phyloP scores from a whole-genome alignment of 208 protist genomes.

The Trypanosoma scelopori region DNA sequence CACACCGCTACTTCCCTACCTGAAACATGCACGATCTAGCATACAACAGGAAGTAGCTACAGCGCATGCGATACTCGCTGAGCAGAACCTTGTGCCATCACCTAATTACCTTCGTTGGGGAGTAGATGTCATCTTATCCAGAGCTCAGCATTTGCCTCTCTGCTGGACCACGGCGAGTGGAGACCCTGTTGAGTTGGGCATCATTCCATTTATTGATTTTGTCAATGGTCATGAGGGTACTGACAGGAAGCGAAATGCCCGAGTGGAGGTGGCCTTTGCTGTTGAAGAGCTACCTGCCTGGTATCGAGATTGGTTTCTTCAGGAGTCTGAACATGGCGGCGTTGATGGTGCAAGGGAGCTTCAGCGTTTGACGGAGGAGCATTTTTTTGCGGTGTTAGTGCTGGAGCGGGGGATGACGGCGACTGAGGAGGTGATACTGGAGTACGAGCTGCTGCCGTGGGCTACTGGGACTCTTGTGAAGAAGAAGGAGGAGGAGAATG shows the following conservation, averaged over 20 bases:
- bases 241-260: conserved; percentile 53
- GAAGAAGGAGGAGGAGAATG: conserved; percentile 25
- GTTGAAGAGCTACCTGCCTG: conserved; percentile 69
- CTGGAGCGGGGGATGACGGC: conserved; percentile 48
- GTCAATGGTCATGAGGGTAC: conserved; percentile 60
- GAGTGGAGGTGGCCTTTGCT: conserved; percentile 60
- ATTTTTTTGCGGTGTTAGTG: conserved; percentile 71
- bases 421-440: conserved; percentile 75
- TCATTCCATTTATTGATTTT: conserved; percentile 80
- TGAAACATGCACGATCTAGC: conserved; percentile 28
- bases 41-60: conserved; percentile 48
- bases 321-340: conserved; percentile 31
- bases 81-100: conserved; percentile 49
- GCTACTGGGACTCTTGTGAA: conserved; percentile 43
- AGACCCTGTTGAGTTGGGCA: conserved; percentile 51
- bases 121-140: conserved; percentile 61
- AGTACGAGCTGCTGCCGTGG: conserved; percentile 47
- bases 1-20: conserved; percentile 56
- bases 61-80: conserved; percentile 42
- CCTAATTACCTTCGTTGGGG: conserved; percentile 51
- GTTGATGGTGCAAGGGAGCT: conserved; percentile 31
- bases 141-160: conserved; percentile 50
- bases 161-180: conserved; percentile 39
- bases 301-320: conserved; percentile 47
- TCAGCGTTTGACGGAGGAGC: conserved; percentile 38